These are phyloP conservation scores for Hortiboletus flavorubellus DNA, from an alignment of 768 basidiomycete genomes.

Conservation along the genomic window DNA sequence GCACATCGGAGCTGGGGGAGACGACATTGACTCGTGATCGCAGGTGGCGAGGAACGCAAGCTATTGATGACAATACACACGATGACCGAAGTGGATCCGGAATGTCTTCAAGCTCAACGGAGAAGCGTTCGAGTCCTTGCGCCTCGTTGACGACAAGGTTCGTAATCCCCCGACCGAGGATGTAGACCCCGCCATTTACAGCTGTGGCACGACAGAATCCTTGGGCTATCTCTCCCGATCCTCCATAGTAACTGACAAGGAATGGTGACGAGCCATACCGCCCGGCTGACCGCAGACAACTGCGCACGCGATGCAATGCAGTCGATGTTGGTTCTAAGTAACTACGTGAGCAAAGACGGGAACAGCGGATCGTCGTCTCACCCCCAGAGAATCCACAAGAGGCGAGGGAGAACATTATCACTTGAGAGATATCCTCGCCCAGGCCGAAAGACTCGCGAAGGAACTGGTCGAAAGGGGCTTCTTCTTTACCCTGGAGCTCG, in stretches of 20 bases:
- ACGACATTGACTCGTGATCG: slow-evolving; percentile 19
- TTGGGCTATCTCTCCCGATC: slow-evolving; percentile 87
- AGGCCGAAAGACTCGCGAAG: slow-evolving; percentile 64
- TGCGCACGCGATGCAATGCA: slow-evolving; percentile 65
- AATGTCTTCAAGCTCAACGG: slow-evolving; percentile 54
- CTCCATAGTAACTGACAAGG: slow-evolving; percentile 93
- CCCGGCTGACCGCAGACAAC: slow-evolving; percentile 75
- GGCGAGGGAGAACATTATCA: slow-evolving; percentile 77
- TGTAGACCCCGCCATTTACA: slow-evolving; percentile 72
- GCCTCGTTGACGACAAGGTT: slow-evolving; percentile 31
- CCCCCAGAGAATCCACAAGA: slow-evolving; percentile 61
- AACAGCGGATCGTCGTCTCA: slow-evolving; percentile 28
- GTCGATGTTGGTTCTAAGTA: slow-evolving; percentile 60
- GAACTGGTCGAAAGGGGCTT: slow-evolving; percentile 58
- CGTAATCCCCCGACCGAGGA: slow-evolving; percentile 49
- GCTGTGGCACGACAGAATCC: slow-evolving; percentile 88
- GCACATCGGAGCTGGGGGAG: neutral
- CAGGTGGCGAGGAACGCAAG: slow-evolving; percentile 33
- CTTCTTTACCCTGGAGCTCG: slow-evolving; percentile 56
- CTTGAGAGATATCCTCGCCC: slow-evolving; percentile 49
- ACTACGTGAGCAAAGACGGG: slow-evolving; percentile 1
- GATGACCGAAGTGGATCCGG: slow-evolving; percentile 55
- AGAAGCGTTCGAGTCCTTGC: slow-evolving; percentile 31
- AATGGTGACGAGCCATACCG: slow-evolving; percentile 88
- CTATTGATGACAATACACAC: slow-evolving; percentile 49